Evolutionary conservation across 1,284 basidiomycete species (phyloP).

Genomic region (Pascua sp.): DNA sequence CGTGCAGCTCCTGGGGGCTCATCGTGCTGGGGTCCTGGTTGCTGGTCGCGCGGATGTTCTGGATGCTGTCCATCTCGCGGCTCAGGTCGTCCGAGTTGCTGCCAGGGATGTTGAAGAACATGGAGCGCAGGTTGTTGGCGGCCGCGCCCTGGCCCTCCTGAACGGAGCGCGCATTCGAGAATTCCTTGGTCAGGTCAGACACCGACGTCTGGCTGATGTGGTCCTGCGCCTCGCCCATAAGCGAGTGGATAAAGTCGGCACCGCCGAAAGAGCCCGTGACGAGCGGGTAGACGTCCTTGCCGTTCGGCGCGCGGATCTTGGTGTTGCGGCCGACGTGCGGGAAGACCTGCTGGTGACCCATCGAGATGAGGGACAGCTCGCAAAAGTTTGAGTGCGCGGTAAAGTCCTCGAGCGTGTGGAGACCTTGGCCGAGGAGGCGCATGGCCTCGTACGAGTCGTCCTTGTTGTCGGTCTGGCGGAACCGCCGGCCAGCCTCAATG

Average conservation of each 20-base stretch:
- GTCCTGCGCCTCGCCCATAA: constrained; percentile 55
- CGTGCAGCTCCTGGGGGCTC: constrained; percentile 81
- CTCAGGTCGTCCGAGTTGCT: constrained; percentile 55
- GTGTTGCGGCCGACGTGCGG: constrained; percentile 83
- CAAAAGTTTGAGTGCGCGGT: constrained; percentile 87
- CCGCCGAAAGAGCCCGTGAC: constrained; percentile 87
- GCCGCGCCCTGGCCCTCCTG: constrained; percentile 54
- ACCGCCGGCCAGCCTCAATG: constrained; percentile 56
- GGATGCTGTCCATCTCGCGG: constrained; percentile 71
- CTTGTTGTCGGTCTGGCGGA: constrained; percentile 60
- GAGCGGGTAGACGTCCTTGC: constrained; percentile 71
- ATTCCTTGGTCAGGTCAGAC: constrained; percentile 75
- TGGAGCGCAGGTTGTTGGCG: constrained; percentile 40
- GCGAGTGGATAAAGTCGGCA: constrained; percentile 76
- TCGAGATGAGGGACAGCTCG: constrained; percentile 67
- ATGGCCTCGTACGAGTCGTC: constrained; percentile 79
- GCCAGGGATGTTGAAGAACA: constrained; percentile 61
- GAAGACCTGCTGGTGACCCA: constrained; percentile 77
- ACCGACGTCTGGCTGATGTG: constrained; percentile 65
- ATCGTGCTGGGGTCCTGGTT: constrained; percentile 70
- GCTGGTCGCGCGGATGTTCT: constrained; percentile 63
- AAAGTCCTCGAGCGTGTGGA: constrained; percentile 53
- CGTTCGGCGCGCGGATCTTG: constrained; percentile 70
- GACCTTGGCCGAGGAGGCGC: constrained; percentile 66
- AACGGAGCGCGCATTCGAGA: constrained; percentile 59